These are phyloP conservation scores for Ophiosphaerella narmari DNA, from an alignment of 2,329 filamentous ascomycete genomes.

Conservation along the genomic window DNA sequence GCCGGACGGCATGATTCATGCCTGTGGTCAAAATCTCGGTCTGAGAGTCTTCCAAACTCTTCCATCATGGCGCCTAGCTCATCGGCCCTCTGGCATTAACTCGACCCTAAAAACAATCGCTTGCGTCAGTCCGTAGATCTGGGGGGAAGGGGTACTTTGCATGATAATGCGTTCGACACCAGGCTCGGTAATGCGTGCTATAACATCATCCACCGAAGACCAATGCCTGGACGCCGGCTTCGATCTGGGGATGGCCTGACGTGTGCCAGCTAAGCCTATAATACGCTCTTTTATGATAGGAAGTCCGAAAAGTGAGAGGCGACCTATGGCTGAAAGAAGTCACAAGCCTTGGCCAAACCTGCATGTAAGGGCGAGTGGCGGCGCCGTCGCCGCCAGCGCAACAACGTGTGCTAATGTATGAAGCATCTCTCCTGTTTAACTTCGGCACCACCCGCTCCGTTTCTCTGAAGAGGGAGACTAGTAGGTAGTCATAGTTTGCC, in stretches of 20 bases:
- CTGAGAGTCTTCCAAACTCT: constrained; percentile 27
- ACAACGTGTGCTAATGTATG: constrained; percentile 19
- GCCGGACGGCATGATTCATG: constrained; percentile 34
- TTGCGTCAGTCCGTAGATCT: constrained; percentile 23
- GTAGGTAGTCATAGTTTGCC: constrained; percentile 15
- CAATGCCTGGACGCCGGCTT: constrained; percentile 22
- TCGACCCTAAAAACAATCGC: constrained; percentile 33
- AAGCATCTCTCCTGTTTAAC: constrained; percentile 5
- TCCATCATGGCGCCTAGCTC: constrained; percentile 18
- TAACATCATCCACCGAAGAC: constrained; percentile 31
- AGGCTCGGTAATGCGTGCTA: constrained; percentile 36
- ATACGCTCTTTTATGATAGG: constrained; percentile 28
- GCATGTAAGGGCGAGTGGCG: constrained; percentile 29
- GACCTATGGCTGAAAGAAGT: constrained; percentile 16
- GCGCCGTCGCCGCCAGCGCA: constrained; percentile 17
- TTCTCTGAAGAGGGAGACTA: constrained; percentile 12
- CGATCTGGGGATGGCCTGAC: constrained; percentile 22
- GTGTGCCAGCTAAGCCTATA: constrained; percentile 31
- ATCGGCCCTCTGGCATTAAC: constrained; percentile 11
- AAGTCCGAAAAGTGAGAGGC: constrained; percentile 26
- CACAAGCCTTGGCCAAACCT: constrained; percentile 23
- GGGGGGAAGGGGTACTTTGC: constrained; percentile 15
- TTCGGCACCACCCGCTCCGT: constrained; percentile 29
- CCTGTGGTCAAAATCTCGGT: constrained; percentile 22
- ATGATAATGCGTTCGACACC: constrained; percentile 33